These are phyloP conservation scores for Harringtonia lauricola DNA, from an alignment of 2,329 filamentous ascomycete genomes.

Conservation along the genomic window DNA sequence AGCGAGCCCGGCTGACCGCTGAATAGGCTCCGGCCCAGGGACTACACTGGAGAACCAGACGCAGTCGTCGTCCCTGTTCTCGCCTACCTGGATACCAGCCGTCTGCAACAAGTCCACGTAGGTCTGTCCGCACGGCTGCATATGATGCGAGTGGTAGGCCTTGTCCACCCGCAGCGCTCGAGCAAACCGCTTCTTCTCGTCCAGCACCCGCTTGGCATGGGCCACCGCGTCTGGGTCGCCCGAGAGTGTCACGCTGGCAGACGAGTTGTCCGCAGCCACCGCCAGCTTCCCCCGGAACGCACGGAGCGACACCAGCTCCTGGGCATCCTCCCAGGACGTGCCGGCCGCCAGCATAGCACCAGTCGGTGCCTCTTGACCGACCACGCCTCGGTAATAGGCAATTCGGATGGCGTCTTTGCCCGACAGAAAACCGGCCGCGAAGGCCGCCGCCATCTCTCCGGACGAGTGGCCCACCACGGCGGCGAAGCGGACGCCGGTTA, in stretches of 20 bases:
- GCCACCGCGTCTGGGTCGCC: conserved; percentile 18
- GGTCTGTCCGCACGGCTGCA: conserved; percentile 13
- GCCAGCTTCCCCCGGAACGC: not conserved
- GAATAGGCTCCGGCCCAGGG: no score
- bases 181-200: no score
- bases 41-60: conserved; percentile 23
- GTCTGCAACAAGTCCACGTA: no score
- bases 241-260: conserved; percentile 2
- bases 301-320: not conserved
- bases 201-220: conserved; percentile 12
- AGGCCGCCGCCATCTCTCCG: conserved; percentile 22
- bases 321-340: not conserved
- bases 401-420: conserved; percentile 5
- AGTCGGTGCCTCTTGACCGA: not conserved
- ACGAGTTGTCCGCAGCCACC: no score
- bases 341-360: conserved; percentile 12
- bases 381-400: conserved; percentile 3
- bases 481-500: conserved; percentile 13
- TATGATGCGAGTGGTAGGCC: conserved; percentile 31
- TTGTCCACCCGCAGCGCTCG: conserved; percentile 23
- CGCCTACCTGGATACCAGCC: not conserved
- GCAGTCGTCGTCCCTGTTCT: no score
- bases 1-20: no score
- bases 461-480: conserved; percentile 20
- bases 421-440: conserved; percentile 14